Base-by-base conservation (phyloP, 2,329 filamentous ascomycete genomes). In the Aspergillus uvarum region DNA sequence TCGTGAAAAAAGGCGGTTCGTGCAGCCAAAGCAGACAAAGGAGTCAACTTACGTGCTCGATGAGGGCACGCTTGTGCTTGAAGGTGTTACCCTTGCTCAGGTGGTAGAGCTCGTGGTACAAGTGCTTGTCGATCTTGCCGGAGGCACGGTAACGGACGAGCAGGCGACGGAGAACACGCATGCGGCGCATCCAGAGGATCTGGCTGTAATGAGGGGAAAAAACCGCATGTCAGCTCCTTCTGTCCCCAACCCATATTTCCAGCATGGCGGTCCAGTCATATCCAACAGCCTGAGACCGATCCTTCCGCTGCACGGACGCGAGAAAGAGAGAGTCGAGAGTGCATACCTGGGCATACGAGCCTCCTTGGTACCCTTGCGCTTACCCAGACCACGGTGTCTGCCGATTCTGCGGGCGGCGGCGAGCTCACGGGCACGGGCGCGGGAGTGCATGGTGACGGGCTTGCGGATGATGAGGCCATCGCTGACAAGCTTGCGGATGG, bases 391-490 rank as follows among this genome's bases (percentile, higher is more conserved):
- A 83, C 95, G 90, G 88, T 99, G 95, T 83, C 95, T 88, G 79
- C 95, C 95, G 79, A 96, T 93, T 79, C 93, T 87, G 84, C 95
- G 89, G 80, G 95, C 91, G 69, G 91, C 91, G 82, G 90, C 96
- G 81, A 99, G 87, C 83, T 95, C 93, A 77, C 96, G 91, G 78
- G 95, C 95, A 78, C 95, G 92, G 76, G 91, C 88, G 83, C 96
- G 91, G 74, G 95, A 98, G 91, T 99, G 95, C 92, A 97, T 96
- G 79, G 94, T 97, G 79, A 97, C 93, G 79, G 96, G 96, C 89
- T 99, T 99, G 87, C 91, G 91, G 88, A 99, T 99, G 85, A 99
- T 99, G 81, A 99, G 91, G 85, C 95, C 96, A 96, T 99, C 96
- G 84, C 90, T 86, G 80, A 98, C 89, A 83, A 99, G 91, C 88